Evolutionary conservation across 139 green algal species (phyloP).

Genomic region (Coelastrella sp.): DNA sequence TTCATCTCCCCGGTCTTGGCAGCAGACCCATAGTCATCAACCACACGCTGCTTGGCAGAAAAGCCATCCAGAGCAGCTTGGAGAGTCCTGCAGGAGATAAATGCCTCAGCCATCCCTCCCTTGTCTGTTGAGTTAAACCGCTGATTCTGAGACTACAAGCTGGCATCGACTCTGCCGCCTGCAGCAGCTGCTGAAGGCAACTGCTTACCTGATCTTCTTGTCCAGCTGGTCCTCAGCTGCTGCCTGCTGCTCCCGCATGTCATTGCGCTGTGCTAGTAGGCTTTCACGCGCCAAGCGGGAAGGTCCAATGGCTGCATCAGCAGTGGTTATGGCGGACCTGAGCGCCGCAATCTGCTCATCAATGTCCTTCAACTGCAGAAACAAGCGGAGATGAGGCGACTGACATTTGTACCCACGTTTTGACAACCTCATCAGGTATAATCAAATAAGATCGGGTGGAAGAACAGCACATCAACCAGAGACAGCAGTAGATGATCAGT

Average conservation of each 20-base stretch:
- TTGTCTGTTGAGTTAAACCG: neutral
- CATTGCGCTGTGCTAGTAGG: conserved; percentile 54
- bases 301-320: neutral
- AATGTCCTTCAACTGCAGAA: conserved; percentile 7
- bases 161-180: neutral
- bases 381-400: neutral
- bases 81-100: neutral
- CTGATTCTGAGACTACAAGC: neutral
- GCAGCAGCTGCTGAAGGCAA: neutral
- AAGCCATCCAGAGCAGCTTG: neutral
- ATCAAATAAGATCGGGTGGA: neutral
- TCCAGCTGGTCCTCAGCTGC: conserved; percentile 22
- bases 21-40: conserved; percentile 1
- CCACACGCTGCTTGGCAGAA: conserved; percentile 26
- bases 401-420: neutral
- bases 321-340: neutral
- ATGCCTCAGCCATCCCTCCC: too few species aligned
- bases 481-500: neutral
- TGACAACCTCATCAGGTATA: neutral
- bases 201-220: neutral
- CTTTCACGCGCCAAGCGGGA: conserved; percentile 21
- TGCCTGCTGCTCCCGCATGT: conserved; percentile 37
- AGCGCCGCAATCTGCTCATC: conserved; percentile 11
- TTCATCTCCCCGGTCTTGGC: neutral
- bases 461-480: neutral